Evolutionary conservation across 176 grass and related monocot genomes (phyloP).

Genomic region (Oryza meridionalis): DNA sequence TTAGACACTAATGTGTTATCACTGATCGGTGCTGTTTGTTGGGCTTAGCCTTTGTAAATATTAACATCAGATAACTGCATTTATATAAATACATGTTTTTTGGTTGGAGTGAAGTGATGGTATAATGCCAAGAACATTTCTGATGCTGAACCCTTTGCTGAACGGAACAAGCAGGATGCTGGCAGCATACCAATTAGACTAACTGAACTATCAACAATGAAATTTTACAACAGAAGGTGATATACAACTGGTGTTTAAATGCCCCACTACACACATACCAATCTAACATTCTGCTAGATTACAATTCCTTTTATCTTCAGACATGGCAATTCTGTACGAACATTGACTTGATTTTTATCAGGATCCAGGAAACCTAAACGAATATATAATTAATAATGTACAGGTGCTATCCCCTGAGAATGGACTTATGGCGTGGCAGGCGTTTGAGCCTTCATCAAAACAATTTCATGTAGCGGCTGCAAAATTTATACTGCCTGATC

Average conservation of each 20-base stretch:
- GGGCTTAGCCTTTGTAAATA: neutral
- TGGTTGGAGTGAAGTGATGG: neutral
- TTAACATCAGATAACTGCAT: neutral
- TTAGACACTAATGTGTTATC: neutral
- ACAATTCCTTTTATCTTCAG: slow-evolving; percentile 49
- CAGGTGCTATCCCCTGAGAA: slow-evolving; percentile 41
- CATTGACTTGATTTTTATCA: slow-evolving; percentile 44
- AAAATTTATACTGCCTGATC: slow-evolving; percentile 53
- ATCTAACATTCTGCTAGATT: slow-evolving; percentile 51
- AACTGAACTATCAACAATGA: slow-evolving; percentile 49
- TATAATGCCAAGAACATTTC: neutral
- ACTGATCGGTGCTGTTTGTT: neutral
- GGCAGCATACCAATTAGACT: slow-evolving; percentile 21
- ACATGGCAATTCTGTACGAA: slow-evolving; percentile 47
- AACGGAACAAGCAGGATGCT: neutral
- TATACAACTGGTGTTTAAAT: slow-evolving; percentile 61
- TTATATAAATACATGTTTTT: slow-evolving; percentile 14
- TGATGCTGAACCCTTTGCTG: neutral
- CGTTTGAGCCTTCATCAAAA: slow-evolving; percentile 51
- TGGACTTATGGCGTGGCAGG: slow-evolving; percentile 32
- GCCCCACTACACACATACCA: slow-evolving; percentile 43
- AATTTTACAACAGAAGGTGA: slow-evolving; percentile 63
- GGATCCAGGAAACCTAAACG: slow-evolving; percentile 34
- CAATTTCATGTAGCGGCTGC: slow-evolving; percentile 21
- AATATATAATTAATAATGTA: slow-evolving; percentile 78